These are phyloP conservation scores for Haplographium delicatum DNA, from an alignment of 495 filamentous ascomycete genomes.

Conservation along the genomic window DNA sequence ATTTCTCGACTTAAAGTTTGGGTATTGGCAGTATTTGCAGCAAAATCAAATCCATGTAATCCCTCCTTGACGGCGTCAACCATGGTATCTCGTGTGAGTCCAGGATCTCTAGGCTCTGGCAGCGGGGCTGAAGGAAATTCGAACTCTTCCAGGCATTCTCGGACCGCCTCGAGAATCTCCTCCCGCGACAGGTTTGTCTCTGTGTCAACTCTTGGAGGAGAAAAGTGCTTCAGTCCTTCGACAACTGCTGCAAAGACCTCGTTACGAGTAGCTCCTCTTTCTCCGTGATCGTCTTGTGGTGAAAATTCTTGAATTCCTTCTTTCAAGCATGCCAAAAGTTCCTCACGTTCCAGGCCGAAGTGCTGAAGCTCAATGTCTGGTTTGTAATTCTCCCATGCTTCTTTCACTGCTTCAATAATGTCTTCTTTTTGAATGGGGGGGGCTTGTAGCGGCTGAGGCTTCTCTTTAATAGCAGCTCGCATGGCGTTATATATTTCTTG, in stretches of 20 bases:
- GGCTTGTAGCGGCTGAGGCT: slow-evolving; percentile 37
- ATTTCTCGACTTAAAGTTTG: slow-evolving; percentile 16
- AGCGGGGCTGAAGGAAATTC: slow-evolving; percentile 51
- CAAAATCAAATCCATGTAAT: slow-evolving; percentile 39
- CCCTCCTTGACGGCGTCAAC: slow-evolving; percentile 50
- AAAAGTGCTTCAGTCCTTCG: slow-evolving; percentile 72
- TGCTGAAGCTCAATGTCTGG: slow-evolving; percentile 87
- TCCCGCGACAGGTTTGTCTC: slow-evolving; percentile 66
- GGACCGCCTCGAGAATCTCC: slow-evolving; percentile 69
- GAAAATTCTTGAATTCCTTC: slow-evolving; percentile 77
- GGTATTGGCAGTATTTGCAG: slow-evolving; percentile 35
- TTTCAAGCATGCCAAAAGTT: slow-evolving; percentile 76
- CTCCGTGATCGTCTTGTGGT: slow-evolving; percentile 41
- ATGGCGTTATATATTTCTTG: slow-evolving; percentile 78
- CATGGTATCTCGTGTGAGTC: slow-evolving; percentile 48
- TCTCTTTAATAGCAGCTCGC: slow-evolving; percentile 70
- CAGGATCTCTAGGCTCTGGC: slow-evolving; percentile 33
- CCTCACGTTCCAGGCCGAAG: slow-evolving; percentile 81
- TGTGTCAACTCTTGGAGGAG: slow-evolving; percentile 61
- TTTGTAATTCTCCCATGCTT: slow-evolving; percentile 87
- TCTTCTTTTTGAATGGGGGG: slow-evolving; percentile 59
- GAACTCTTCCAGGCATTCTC: slow-evolving; percentile 72
- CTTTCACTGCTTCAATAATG: slow-evolving; percentile 76
- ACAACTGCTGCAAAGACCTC: slow-evolving; percentile 80
- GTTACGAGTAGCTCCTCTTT: slow-evolving; percentile 59